Evolutionary conservation across 371 early-diverging fungal species (phyloP), one percentile per base, ranked within the genome.

Genomic region (Synchytrium microbalum): DNA sequence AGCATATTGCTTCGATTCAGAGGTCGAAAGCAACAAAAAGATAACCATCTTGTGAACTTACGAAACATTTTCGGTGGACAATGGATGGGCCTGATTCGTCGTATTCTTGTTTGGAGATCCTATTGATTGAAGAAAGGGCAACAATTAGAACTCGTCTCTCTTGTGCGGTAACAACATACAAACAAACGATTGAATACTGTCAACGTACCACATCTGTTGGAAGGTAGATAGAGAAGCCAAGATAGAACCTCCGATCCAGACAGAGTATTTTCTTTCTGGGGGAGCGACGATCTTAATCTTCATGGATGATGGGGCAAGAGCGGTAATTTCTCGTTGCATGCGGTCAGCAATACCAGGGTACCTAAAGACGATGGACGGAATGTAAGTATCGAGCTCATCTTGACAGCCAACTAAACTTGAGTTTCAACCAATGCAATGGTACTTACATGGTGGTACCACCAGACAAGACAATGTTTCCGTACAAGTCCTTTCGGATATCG

Each of bases 251-350:
- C 83, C 83, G 59, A 83, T 83, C 83, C 98, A 99, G 77, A 95
- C 98, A 70, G 93, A 92, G 91, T 96, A 96, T 84, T 99, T 98
- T 76, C 98, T 90, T 81, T 99, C 98, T 60, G 98, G 95, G 55
- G 98, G 98, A 66, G 97, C 93, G 66, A 96, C 92, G 72, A 99
- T 95, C 87, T 94, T 92, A 84, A 97, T 88, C 87, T 92, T 92
- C 89, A 94, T 95, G 70, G 92, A 88, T 72, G 92, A 87, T 59
- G 97, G 92, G 38, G 98, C 96, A 65, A 98, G 79, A 38, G 89
- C 86, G 66, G 91, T 88, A 74, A 98, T 90, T 80, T 98, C 99
- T 78, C 90, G 90, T 78, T 92, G 90, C 83, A 97, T 88, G 73
- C 97, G 71, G 27, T 83, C 80, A 27, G 92, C 88, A 74, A 93